Percentiles rank a stretch among this genome's conserved stretches.
phyloP scores from a whole-genome alignment of 192 early-diverging fungal species.

The Backusella australiensis region DNA sequence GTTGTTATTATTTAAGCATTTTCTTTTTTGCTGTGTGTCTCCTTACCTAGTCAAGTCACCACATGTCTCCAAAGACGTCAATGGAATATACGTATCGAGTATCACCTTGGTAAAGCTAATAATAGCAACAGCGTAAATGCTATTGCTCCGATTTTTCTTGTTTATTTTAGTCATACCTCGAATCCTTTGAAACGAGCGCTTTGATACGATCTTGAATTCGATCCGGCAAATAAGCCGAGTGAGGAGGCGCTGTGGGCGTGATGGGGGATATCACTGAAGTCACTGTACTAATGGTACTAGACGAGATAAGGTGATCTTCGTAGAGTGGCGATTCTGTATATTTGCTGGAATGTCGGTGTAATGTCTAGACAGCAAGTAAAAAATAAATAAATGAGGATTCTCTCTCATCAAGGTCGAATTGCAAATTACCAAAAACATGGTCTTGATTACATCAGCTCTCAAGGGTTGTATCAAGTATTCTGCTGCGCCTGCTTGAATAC shows the following conservation, averaged over 20 bases:
- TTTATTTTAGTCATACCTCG: not conserved
- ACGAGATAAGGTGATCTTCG: conserved; percentile 7
- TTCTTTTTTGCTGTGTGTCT: not conserved
- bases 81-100: conserved; percentile 16
- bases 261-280: conserved; percentile 8
- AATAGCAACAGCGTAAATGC: not conserved
- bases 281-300: conserved; percentile 15
- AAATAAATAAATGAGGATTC: not conserved
- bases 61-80: conserved; percentile 1
- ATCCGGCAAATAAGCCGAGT: conserved; percentile 8
- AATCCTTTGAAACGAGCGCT: not conserved
- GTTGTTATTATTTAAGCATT: not conserved
- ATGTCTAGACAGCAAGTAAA: not conserved
- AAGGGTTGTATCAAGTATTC: conserved; percentile 34
- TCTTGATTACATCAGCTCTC: conserved; percentile 30
- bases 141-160: not conserved
- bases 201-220: not conserved
- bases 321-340: conserved; percentile 8
- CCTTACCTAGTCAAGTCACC: conserved; percentile 8
- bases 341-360: not conserved
- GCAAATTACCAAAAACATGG: conserved; percentile 30
- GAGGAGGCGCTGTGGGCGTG: conserved; percentile 5
- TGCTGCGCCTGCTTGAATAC: conserved; percentile 32
- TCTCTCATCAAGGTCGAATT: not conserved
- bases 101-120: conserved; percentile 12